Evolutionary conservation across 176 grass and related monocot species (phyloP), one percentile per base, ranked within the genome.

Genomic region (Thalia dealbata): DNA sequence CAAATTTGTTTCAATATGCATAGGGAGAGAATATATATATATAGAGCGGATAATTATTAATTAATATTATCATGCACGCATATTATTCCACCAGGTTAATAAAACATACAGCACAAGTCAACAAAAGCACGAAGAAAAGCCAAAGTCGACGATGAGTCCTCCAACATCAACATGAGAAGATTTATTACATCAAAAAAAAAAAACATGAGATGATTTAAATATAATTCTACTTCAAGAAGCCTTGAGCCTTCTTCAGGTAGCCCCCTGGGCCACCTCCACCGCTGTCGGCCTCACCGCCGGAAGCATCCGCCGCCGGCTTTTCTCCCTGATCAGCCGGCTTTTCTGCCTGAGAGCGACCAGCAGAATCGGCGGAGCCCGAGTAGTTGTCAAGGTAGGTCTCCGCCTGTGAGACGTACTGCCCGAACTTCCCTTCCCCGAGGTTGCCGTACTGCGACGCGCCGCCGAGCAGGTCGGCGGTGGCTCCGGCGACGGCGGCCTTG

Each of bases 311-410:
- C 22, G 76, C 50, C 19, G 66, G 16, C 5, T 25, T 13, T 2
- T 25, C 61, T 13, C 4, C 23, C n/a, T n/a, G n/a, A n/a, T n/a
- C n/a, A n/a, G 62, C 64, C 6, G 11, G 41, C 56, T 15, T 69
- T n/a, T 2, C 45, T 55, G 13, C 78, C 77, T 14, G 86, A 73
- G 25, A 25, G 25, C 14, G 61, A 3, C 3, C 13, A 14, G 25
- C 24, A 13, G 58, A 38, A 1, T 7, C 16, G 54, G 1, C 19
- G 54, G 63, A 18, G 12, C 32, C 32, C 1, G 26, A 32, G 44
- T 85, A 86, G 30, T 85, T 64, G 63, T 90, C 86, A 78, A 96
- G 89, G 58, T 86, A 96, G 12, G 43, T 87, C 92, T 96, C 92
- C 25, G 92, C 89, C 70, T 96, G 89, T 16, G 80, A 58, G 35